Evolutionary conservation across 2,329 filamentous ascomycete species (phyloP).

Genomic region (Aspergillus felis): DNA sequence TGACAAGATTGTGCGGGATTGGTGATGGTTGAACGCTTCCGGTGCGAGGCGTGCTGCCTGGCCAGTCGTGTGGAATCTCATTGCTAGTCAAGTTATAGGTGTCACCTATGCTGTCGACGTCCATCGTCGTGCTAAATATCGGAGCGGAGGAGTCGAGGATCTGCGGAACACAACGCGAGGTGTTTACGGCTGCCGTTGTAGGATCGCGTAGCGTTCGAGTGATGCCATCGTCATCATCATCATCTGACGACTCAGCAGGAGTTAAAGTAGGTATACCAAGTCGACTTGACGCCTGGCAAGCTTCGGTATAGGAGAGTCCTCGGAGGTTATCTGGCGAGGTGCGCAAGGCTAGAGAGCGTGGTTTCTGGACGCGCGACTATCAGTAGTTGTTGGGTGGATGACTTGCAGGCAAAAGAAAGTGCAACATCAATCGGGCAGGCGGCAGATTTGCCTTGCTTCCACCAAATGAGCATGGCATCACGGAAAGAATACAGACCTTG

Average conservation of each 20-base stretch:
- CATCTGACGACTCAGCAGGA: constrained; percentile 35
- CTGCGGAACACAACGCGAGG: constrained; percentile 2
- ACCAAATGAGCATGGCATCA: neutral
- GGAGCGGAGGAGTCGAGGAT: neutral
- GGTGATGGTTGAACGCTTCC: constrained; percentile 24
- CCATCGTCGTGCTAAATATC: constrained; percentile 18
- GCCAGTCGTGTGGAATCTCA: constrained; percentile 19
- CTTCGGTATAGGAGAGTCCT: constrained; percentile 14
- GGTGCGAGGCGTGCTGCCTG: constrained; percentile 14
- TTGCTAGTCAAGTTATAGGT: constrained; percentile 13
- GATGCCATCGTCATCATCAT: constrained; percentile 29
- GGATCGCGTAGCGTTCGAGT: neutral
- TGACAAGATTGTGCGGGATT: constrained; percentile 26
- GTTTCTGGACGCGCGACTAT: constrained; percentile 23
- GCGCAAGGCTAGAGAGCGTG: constrained; percentile 28
- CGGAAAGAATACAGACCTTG: constrained; percentile 21
- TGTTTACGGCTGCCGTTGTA: constrained; percentile 1
- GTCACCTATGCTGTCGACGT: constrained; percentile 28
- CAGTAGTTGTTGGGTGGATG: constrained; percentile 1
- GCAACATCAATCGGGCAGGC: neutral
- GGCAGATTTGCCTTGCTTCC: neutral
- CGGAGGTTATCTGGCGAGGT: constrained; percentile 21
- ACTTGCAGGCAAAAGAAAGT: neutral
- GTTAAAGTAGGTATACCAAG: constrained; percentile 28
- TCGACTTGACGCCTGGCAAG: constrained; percentile 10